Percentiles rank a stretch among this genome's conserved stretches.
phyloP scores from a whole-genome alignment of 75 land plant genomes.

The Chamaecyparis obtusa region DNA sequence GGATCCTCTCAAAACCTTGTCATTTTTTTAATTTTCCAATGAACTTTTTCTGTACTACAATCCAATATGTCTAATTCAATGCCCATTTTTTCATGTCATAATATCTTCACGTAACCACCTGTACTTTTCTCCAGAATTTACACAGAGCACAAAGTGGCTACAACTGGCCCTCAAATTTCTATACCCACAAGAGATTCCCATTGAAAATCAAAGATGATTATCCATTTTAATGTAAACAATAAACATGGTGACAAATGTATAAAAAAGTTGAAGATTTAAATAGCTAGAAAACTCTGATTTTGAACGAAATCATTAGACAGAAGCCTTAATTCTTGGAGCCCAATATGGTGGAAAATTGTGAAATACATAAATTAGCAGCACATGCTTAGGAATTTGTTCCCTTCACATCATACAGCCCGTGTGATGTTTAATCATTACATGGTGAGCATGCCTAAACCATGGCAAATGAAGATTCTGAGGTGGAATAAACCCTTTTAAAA shows the following conservation, averaged over 20 bases:
- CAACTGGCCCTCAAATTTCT: not conserved
- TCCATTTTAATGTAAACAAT: too few species aligned
- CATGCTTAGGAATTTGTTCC: not conserved
- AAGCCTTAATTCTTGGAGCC: not conserved
- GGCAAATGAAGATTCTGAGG: not conserved
- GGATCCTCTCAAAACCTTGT: not conserved
- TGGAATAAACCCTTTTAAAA: not conserved
- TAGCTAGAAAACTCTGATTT: not conserved
- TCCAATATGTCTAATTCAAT: not conserved
- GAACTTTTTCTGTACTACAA: not conserved
- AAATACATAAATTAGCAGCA: not conserved
- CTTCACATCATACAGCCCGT: not conserved
- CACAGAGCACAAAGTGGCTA: not conserved
- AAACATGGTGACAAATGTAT: not conserved
- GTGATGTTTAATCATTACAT: not conserved
- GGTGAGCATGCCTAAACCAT: not conserved
- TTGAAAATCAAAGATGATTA: too few species aligned
- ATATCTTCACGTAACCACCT: not conserved
- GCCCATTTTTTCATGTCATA: not conserved
- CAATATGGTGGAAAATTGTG: not conserved
- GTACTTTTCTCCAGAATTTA: not conserved
- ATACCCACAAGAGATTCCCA: not conserved
- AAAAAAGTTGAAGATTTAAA: not conserved
- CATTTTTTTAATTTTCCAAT: too few species aligned
- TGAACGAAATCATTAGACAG: not conserved